phyloP scores from a whole-genome alignment of 2,329 filamentous ascomycete species.

The Fusarium nanum region DNA sequence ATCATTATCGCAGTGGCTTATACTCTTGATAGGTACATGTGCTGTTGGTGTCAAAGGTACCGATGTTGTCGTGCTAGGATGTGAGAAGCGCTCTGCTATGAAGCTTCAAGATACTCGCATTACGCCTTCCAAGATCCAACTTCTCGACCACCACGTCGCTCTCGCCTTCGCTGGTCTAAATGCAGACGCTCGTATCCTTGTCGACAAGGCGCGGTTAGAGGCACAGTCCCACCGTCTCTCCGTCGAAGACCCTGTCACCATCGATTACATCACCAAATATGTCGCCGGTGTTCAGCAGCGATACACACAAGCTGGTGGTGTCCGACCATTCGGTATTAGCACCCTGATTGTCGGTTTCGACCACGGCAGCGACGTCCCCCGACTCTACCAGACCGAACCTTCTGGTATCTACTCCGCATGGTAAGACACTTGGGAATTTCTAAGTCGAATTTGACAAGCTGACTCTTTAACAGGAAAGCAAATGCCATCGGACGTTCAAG shows the following conservation, averaged over 20 bases:
- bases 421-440: constrained; percentile 63
- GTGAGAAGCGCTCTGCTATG: constrained; percentile 99
- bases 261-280: constrained; percentile 99
- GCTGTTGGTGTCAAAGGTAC: constrained; percentile 96
- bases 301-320: constrained; percentile 98
- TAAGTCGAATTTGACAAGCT: constrained; percentile 2
- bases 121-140: constrained; percentile 97
- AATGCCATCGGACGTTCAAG: constrained; percentile 98
- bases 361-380: constrained; percentile 86
- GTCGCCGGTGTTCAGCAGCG: constrained; percentile 97
- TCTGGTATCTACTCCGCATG: constrained; percentile 99
- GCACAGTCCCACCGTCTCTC: constrained; percentile 97
- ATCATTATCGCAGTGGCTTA: constrained; percentile 27
- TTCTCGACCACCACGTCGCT: constrained; percentile 95
- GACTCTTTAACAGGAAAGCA: constrained; percentile 79
- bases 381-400: constrained; percentile 98
- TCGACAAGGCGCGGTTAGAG: constrained; percentile 97
- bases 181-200: constrained; percentile 95
- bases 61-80: constrained; percentile 95
- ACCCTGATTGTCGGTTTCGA: constrained; percentile 99
- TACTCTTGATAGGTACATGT: constrained; percentile 78
- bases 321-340: constrained; percentile 98
- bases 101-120: constrained; percentile 99
- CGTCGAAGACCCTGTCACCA: constrained; percentile 95
- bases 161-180: constrained; percentile 98